These are phyloP conservation scores for Daldinia bambusicola DNA, from an alignment of 495 filamentous ascomycete genomes.

Conservation along the genomic window DNA sequence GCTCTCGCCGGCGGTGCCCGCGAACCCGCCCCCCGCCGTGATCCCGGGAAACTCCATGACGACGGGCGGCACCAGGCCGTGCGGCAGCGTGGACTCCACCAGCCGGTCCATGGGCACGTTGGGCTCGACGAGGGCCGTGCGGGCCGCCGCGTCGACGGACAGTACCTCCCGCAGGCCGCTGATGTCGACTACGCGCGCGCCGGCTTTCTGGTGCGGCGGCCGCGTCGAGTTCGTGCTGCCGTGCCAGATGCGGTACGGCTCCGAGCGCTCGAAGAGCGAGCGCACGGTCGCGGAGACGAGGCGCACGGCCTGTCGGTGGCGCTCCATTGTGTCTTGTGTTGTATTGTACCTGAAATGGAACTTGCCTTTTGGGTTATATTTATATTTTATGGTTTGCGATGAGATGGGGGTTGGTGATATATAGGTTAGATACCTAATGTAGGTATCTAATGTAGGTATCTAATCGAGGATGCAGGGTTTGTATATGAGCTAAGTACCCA, in stretches of 20 bases:
- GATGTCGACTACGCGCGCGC: conserved; percentile 54
- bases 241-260: conserved; percentile 80
- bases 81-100: conserved; percentile 61
- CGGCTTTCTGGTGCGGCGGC: conserved; percentile 47
- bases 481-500: too few species aligned
- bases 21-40: conserved; percentile 70
- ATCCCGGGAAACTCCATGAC: conserved; percentile 74
- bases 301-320: conserved; percentile 58
- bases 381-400: too few species aligned
- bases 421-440: too few species aligned
- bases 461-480: too few species aligned
- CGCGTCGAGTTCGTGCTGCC: conserved; percentile 82
- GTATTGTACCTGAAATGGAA: too few species aligned
- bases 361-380: too few species aligned
- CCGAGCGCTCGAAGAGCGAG: conserved; percentile 64
- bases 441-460: too few species aligned
- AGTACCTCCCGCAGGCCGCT: conserved; percentile 52
- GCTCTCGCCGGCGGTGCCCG: conserved; percentile 70
- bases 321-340: conserved; percentile 50
- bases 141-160: conserved; percentile 50
- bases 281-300: conserved; percentile 61
- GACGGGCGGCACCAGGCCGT: conserved; percentile 66
- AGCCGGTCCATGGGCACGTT: conserved; percentile 74
- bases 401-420: too few species aligned
- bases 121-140: conserved; percentile 67